Base-by-base conservation (phyloP, 345 rosid genomes). In the Ceriops decandra region DNA sequence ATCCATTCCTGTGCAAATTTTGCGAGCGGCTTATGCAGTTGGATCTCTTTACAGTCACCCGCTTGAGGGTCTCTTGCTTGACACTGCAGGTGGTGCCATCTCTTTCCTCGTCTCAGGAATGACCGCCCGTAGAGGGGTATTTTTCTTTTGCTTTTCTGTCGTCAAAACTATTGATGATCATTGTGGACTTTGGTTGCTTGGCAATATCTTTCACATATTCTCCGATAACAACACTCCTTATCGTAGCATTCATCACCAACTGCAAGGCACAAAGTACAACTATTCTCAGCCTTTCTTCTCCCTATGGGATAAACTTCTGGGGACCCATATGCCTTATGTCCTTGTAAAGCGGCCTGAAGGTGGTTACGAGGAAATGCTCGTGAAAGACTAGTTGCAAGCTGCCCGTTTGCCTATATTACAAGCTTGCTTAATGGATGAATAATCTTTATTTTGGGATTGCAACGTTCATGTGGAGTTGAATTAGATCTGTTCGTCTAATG, bases 261-360 rank as follows among this genome's bases (percentile, higher is more conserved):
- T 86, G 35, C 87, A 78, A 38, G 96, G 92, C 66, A 8, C 2
- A 3, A 90, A 86, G 76, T 86, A 72, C 77, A 90, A 87, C 68
- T 87, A 85, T 70, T 84, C 96, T 60, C 96, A 90, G 75, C 92
- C 96, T 7, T 87, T 90, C 81, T 90, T 90, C 79, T 74, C 90
- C 59, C 74, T 84, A 46, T 85, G 92, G 92, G 92, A 89, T 75
- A 85, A 77, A 76, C 66, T 87, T 24, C 81, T 87, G 26, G 90
- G 96, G 64, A 90, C 90, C 72, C 79, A 88, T 69, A 83, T 77
- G 87, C 85, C 93, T 5, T 84, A 79, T 58, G 64, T 66, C 64
- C 85, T 88, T 53, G 73, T 83, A 57, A 80, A 82, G 79, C 85
- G 85, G 57, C 77, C 81, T 2, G 87, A 83, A 77, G 93, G 93